These are phyloP conservation scores for Candida peoriensis DNA, from an alignment of 805 yeast genomes.

Conservation along the genomic window DNA sequence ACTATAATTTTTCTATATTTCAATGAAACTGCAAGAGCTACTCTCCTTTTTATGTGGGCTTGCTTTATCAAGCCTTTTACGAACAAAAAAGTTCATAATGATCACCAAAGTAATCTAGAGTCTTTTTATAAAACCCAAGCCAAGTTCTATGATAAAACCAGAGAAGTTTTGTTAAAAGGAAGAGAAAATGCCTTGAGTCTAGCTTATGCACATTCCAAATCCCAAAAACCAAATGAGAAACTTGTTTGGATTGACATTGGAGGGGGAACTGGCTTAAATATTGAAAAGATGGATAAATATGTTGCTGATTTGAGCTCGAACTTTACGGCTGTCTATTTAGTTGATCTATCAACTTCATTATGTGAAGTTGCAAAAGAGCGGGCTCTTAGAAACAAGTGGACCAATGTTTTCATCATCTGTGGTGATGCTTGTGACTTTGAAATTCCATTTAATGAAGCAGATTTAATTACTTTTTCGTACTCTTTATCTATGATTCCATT, in stretches of 20 bases:
- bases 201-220: constrained; percentile 50
- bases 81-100: constrained; percentile 21
- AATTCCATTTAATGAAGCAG: constrained; percentile 49
- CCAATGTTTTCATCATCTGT: constrained; percentile 60
- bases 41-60: constrained; percentile 27
- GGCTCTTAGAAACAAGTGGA: constrained; percentile 43
- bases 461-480: constrained; percentile 72
- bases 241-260: constrained; percentile 78
- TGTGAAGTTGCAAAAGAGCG: constrained; percentile 66
- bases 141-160: constrained; percentile 66
- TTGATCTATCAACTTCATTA: constrained; percentile 73
- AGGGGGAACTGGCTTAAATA: constrained; percentile 83
- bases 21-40: constrained; percentile 18
- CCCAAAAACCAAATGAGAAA: constrained; percentile 28
- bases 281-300: constrained; percentile 65
- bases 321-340: constrained; percentile 64
- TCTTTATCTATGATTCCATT: constrained; percentile 84
- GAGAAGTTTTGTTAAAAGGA: constrained; percentile 63
- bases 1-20: constrained; percentile 9
- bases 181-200: constrained; percentile 58
- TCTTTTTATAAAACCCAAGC: constrained; percentile 75
- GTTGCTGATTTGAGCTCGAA: constrained; percentile 28
- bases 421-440: constrained; percentile 73
- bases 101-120: constrained; percentile 39
- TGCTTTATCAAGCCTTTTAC: constrained; percentile 31